A percentile compares a stretch with the other conserved stretches of the same genome.
Conservation (phyloP, 306 rosid species). For the Citrullus amarus region DNA sequence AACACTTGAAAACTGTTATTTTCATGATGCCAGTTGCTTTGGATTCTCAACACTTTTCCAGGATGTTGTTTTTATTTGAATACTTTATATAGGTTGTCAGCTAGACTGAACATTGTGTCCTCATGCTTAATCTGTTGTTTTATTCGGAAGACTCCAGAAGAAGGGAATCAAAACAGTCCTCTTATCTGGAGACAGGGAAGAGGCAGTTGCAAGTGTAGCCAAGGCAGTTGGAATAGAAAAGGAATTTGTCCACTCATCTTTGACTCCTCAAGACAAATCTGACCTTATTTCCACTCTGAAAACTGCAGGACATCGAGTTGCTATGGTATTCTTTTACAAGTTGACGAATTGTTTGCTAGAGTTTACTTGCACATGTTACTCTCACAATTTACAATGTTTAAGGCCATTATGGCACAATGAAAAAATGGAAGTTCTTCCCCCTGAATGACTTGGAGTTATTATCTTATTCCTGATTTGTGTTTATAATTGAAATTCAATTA, state of each 20-base stretch:
- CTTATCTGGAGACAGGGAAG: constrained; percentile 98
- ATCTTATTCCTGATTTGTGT: neutral
- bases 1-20: neutral
- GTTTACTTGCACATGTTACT: constrained; percentile 5
- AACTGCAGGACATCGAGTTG: constrained; percentile 79
- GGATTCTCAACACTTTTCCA: neutral
- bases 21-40: neutral
- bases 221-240: constrained; percentile 65
- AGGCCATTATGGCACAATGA: neutral
- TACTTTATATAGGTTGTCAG: neutral
- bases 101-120: constrained; percentile 12
- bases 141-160: constrained; percentile 62
- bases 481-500: neutral
- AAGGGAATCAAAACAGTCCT: constrained; percentile 79
- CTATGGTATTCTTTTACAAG: constrained; percentile 55
- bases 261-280: constrained; percentile 80
- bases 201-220: constrained; percentile 89
- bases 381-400: neutral
- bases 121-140: constrained; percentile 25
- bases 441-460: neutral
- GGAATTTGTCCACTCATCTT: constrained; percentile 53
- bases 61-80: neutral
- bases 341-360: neutral
- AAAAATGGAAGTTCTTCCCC: neutral
- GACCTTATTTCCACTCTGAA: constrained; percentile 60